Evolutionary conservation across 208 protist genomes (phyloP).

Genomic region (Kentomonas sorsogonicus): DNA sequence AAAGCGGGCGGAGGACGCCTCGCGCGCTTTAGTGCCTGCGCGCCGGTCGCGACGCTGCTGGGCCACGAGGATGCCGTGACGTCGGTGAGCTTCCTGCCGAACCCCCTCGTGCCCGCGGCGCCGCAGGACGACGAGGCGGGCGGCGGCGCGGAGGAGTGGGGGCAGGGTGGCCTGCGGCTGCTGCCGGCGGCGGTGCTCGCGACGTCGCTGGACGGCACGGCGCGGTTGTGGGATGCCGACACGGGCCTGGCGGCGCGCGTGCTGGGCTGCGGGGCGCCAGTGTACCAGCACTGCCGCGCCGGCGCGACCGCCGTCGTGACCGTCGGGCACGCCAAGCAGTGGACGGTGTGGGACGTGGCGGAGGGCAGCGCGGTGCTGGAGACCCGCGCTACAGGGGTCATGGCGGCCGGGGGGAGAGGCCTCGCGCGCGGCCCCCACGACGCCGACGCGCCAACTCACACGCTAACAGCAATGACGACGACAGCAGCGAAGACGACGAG

Average conservation of each 20-base stretch:
- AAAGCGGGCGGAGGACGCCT: no score
- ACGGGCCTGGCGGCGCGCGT: slow-evolving; percentile 49
- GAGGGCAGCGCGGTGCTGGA: slow-evolving; percentile 21
- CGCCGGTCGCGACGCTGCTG: slow-evolving; percentile 44
- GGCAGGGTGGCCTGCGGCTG: slow-evolving; percentile 16
- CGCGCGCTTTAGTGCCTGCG: no score
- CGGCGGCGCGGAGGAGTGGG: background rate
- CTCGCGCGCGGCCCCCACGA: background rate
- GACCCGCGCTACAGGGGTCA: background rate
- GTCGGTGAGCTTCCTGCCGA: slow-evolving; percentile 58
- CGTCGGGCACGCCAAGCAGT: slow-evolving; percentile 48
- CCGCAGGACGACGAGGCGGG: background rate
- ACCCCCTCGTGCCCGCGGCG: slow-evolving; percentile 15
- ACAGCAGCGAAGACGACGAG: slow-evolving; percentile 19
- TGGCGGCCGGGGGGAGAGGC: background rate
- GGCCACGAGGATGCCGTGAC: slow-evolving; percentile 83
- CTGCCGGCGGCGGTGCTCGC: slow-evolving; percentile 53
- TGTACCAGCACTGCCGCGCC: slow-evolving; percentile 59
- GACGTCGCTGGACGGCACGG: slow-evolving; percentile 73
- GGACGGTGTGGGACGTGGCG: slow-evolving; percentile 48
- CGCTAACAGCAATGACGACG: slow-evolving; percentile 1
- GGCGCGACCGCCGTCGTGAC: slow-evolving; percentile 12
- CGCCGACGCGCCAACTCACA: slow-evolving; percentile 5
- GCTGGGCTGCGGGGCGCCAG: slow-evolving; percentile 34
- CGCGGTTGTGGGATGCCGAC: slow-evolving; percentile 74